These are phyloP conservation scores for Anacardium occidentale DNA, from an alignment of 345 rosid genomes.

Conservation along the genomic window DNA sequence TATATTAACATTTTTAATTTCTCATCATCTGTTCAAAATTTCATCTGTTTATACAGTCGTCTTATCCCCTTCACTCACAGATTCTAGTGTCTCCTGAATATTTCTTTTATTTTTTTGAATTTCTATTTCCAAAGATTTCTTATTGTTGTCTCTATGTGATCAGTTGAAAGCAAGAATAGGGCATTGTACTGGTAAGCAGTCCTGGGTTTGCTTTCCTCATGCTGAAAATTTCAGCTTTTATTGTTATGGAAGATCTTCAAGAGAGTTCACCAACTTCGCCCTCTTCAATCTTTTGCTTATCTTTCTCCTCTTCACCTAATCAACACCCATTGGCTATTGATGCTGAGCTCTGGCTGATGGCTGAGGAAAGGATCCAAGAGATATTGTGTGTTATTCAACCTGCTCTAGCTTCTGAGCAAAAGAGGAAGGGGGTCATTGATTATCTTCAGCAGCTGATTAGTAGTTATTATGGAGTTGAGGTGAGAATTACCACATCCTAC, in stretches of 20 bases:
- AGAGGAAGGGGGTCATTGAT: conserved; percentile 58
- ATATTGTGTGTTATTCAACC: conserved; percentile 71
- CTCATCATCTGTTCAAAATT: too few relatives aligned
- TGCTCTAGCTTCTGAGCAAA: conserved; percentile 55
- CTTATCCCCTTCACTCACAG: background rate
- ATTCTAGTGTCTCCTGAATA: background rate
- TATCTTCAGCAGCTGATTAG: conserved; percentile 54
- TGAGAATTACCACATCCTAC: conserved; percentile 27
- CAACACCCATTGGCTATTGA: conserved; percentile 42
- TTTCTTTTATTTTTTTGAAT: conserved; percentile 11
- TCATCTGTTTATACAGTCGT: background rate
- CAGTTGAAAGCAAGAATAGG: conserved; percentile 18
- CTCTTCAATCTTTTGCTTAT: conserved; percentile 28
- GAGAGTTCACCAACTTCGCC: conserved; percentile 44
- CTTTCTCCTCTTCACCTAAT: conserved; percentile 32
- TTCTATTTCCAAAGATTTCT: conserved; percentile 15
- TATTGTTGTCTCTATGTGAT: background rate
- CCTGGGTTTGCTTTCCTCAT: conserved; percentile 21
- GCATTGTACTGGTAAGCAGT: conserved; percentile 24
- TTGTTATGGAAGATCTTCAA: conserved; percentile 56
- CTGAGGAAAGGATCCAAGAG: conserved; percentile 75
- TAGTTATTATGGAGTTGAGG: conserved; percentile 63
- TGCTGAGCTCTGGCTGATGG: conserved; percentile 60
- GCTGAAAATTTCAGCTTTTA: conserved; percentile 29
- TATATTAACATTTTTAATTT: conserved; percentile 1